A percentile compares a stretch with the other conserved stretches of the same genome.
phyloP scores from a whole-genome alignment of 306 rosid species.

The Prinsepia uniflora region DNA sequence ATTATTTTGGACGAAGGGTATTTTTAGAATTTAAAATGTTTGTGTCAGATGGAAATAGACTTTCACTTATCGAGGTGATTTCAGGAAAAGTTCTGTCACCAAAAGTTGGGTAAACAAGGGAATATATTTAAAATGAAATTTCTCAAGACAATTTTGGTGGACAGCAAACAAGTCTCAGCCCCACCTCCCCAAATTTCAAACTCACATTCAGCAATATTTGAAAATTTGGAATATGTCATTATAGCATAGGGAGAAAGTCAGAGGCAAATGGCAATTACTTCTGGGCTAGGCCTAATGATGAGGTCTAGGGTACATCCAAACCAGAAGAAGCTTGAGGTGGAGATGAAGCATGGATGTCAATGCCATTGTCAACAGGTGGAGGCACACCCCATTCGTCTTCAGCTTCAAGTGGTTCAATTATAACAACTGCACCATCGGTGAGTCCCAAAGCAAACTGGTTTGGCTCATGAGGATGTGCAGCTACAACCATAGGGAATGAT shows the following conservation, averaged over 20 bases:
- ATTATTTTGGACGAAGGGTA: no score
- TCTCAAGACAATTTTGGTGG: no score
- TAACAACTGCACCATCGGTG: slow-evolving; percentile 72
- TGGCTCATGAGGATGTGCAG: slow-evolving; percentile 83
- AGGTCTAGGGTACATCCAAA: slow-evolving; percentile 61
- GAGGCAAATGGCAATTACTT: not conserved
- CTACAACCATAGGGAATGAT: slow-evolving; percentile 54
- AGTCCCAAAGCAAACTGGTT: slow-evolving; percentile 87
- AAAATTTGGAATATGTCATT: not conserved
- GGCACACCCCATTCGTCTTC: slow-evolving; percentile 78
- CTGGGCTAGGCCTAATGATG: not conserved
- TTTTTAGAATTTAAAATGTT: no score
- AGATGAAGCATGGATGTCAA: slow-evolving; percentile 31
- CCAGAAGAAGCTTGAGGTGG: slow-evolving; percentile 49
- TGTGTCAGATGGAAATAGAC: no score
- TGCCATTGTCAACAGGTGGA: slow-evolving; percentile 56
- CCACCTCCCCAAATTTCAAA: not conserved
- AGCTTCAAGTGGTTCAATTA: slow-evolving; percentile 72
- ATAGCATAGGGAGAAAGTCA: not conserved
- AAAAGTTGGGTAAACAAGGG: no score
- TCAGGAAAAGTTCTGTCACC: no score
- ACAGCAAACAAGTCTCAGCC: no score
- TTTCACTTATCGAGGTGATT: no score
- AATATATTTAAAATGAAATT: no score
- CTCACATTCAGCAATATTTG: not conserved